Evolutionary conservation across 768 basidiomycete species (phyloP), one percentile per base, ranked within the genome.

Genomic region (Trametes maxima): DNA sequence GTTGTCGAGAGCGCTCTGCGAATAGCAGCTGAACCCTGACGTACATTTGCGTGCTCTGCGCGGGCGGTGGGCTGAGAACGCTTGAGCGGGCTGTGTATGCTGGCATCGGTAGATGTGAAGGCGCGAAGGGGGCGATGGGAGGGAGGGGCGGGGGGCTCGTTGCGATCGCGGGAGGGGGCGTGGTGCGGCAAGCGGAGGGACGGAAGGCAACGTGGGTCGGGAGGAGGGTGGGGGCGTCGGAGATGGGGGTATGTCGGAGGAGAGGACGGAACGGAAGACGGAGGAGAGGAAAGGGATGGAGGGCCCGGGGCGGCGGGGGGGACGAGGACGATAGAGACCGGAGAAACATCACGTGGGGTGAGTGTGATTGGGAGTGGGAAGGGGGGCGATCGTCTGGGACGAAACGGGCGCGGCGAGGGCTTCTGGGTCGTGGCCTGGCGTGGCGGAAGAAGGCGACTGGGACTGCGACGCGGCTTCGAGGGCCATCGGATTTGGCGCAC

Each of bases 1-100:
- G n/a, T 43, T 44, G 43, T 50, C 37, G 56, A 53, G 61, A 57
- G 45, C 61, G 61, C 61, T 53, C 44, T 48, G 42, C 24, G 62
- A 50, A 37, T 21, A 24, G 19, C n/a, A 25, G 19, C 43, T 19
- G 16, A 40, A 42, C 24, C 16, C 53, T 63, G 56, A 57, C 56
- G 57, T 54, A 44, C 39, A 46, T 13, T 33, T 40, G n/a, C 17
- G 46, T 39, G 48, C 49, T 21, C 33, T 35, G 33, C 40, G 56
- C 17, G 56, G 47, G 24, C 37, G 25, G 28, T 19, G 19, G 42
- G 51, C 52, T 19, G 21, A 44, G 25, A 22, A 33, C 7, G 37
- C 36, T 21, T 25, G 36, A 33, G 33, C n/a, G 54, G 40, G 44
- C 43, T 35, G 42, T 44, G 21, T 17, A 51, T 36, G 35, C 16